Percentiles rank a stretch among this genome's conserved stretches.
Evolutionary conservation across 2,329 filamentous ascomycete species (phyloP).

Genomic region (Exophiala calicioides): DNA sequence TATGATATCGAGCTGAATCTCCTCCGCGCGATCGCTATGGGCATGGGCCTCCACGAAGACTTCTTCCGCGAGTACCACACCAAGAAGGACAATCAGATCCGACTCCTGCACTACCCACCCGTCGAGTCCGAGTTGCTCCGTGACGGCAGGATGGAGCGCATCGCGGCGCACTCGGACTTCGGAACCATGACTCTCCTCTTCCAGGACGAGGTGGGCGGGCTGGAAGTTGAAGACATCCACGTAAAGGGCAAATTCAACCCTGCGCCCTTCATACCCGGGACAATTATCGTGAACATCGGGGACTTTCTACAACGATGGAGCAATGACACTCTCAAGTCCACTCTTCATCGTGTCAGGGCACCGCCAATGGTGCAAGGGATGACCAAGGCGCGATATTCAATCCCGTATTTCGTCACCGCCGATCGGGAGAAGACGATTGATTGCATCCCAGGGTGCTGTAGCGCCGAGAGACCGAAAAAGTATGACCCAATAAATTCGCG

Average conservation of each 20-base stretch:
- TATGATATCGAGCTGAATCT: constrained; percentile 44
- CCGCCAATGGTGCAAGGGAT: constrained; percentile 28
- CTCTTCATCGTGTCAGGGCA: constrained; percentile 50
- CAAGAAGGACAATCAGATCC: constrained; percentile 52
- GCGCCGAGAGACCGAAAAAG: constrained; percentile 47
- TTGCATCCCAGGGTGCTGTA: constrained; percentile 52
- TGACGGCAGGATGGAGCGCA: constrained; percentile 30
- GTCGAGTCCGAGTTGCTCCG: constrained; percentile 40
- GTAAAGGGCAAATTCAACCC: constrained; percentile 78
- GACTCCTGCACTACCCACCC: constrained; percentile 54
- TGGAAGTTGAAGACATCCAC: constrained; percentile 61
- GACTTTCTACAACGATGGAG: constrained; percentile 55
- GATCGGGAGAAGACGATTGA: constrained; percentile 37
- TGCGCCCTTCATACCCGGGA: constrained; percentile 73
- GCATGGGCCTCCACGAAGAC: constrained; percentile 41
- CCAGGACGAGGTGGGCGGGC: constrained; percentile 49
- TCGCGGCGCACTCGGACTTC: constrained; percentile 44
- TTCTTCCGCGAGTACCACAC: constrained; percentile 59
- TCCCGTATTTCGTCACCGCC: constrained; percentile 38
- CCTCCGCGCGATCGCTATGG: constrained; percentile 46
- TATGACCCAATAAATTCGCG: constrained; percentile 51
- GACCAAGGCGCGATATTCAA: constrained; percentile 35
- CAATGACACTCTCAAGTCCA: constrained; percentile 54
- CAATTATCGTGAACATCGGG: constrained; percentile 54
- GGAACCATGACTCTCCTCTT: constrained; percentile 52